phyloP scores from a whole-genome alignment of 2,329 filamentous ascomycete species.

The Colletotrichum costaricense region DNA sequence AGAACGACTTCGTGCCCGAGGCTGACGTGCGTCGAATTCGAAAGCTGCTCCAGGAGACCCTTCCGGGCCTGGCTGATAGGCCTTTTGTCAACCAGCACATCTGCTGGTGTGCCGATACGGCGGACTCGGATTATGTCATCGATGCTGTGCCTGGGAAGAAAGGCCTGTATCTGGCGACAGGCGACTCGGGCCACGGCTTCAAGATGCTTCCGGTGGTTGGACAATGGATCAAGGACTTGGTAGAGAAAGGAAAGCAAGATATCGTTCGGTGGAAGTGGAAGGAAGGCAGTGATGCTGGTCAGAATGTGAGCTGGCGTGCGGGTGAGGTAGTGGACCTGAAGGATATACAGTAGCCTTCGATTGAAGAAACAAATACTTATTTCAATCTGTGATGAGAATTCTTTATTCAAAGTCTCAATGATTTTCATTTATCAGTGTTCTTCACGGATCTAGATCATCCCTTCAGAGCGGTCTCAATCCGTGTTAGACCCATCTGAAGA shows the following conservation, averaged over 20 bases:
- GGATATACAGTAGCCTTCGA: constrained; percentile 7
- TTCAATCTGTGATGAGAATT: neutral
- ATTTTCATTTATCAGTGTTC: too few species aligned
- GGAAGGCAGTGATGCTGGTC: constrained; percentile 40
- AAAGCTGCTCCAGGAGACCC: constrained; percentile 59
- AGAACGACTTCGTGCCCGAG: constrained; percentile 61
- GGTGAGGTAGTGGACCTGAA: constrained; percentile 42
- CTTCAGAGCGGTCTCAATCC: too few species aligned
- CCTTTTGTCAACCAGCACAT: constrained; percentile 65
- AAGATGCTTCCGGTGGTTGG: constrained; percentile 71
- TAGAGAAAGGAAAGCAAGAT: constrained; percentile 56
- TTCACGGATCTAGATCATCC: too few species aligned
- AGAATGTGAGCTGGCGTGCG: constrained; percentile 48
- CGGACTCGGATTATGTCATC: constrained; percentile 69
- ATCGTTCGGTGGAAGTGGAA: constrained; percentile 65
- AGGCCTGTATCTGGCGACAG: constrained; percentile 62
- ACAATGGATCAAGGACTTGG: constrained; percentile 58
- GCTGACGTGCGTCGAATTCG: constrained; percentile 64
- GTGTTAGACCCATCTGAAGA: neutral
- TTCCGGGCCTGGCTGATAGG: constrained; percentile 63
- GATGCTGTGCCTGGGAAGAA: constrained; percentile 65
- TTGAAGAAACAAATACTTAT: neutral
- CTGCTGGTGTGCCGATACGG: constrained; percentile 73
- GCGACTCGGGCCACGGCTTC: constrained; percentile 72
- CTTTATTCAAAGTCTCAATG: too few species aligned